Percentiles rank a stretch among this genome's conserved stretches.
Evolutionary conservation across 2,329 filamentous ascomycete species (phyloP).

Genomic region (Talaromyces sp.): DNA sequence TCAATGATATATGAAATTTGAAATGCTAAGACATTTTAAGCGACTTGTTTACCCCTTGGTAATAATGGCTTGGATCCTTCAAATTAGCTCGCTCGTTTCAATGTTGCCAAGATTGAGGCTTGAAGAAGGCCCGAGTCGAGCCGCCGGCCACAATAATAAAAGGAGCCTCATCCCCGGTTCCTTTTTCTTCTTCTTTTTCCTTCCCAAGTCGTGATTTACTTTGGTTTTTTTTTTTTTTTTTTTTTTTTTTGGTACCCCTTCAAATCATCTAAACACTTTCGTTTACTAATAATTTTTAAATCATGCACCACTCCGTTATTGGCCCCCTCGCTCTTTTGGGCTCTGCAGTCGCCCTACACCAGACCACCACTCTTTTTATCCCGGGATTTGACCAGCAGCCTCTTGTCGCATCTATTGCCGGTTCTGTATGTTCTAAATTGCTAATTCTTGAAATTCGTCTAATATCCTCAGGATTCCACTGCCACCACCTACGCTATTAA

Average conservation of each 20-base stretch:
- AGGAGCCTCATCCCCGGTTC: background rate
- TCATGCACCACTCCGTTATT: background rate
- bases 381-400: conserved; percentile 11
- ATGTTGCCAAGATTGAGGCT: background rate
- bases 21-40: background rate
- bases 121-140: background rate
- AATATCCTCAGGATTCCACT: background rate
- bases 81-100: background rate
- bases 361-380: conserved; percentile 10
- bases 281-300: background rate
- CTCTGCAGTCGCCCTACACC: conserved; percentile 12
- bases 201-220: background rate
- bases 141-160: background rate
- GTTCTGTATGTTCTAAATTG: conserved; percentile 2
- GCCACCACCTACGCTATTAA: conserved; percentile 6
- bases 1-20: background rate
- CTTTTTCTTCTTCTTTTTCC: no score
- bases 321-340: conserved; percentile 4
- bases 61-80: background rate
- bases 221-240: no score
- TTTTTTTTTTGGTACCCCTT: no score
- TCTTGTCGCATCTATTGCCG: conserved; percentile 10
- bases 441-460: background rate
- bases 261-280: background rate
- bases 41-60: no score